These are phyloP conservation scores for Pseudocercospora fijiensis DNA, from an alignment of 2,329 filamentous ascomycete genomes.

Conservation along the genomic window DNA sequence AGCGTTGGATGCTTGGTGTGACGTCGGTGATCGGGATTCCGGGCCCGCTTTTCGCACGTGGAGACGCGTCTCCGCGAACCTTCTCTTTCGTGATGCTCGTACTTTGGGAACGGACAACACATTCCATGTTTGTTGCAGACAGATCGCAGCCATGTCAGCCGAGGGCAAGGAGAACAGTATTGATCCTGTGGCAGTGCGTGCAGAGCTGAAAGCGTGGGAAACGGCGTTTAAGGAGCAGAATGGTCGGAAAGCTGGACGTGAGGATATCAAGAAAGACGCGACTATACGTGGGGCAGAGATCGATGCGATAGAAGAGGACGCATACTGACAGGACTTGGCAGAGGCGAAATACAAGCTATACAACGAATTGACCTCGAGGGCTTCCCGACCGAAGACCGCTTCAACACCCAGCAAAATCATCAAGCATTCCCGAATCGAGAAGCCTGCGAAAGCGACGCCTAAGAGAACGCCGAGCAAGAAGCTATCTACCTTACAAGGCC, in stretches of 20 bases:
- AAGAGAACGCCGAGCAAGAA: slow-evolving; percentile 24
- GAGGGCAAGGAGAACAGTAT: slow-evolving; percentile 17
- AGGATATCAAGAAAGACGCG: slow-evolving; percentile 73
- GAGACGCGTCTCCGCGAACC: slow-evolving; percentile 13
- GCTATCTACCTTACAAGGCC: slow-evolving; percentile 1
- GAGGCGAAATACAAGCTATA: slow-evolving; percentile 76
- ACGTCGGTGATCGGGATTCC: slow-evolving; percentile 3
- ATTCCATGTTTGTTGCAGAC: neutral
- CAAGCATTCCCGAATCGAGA: slow-evolving; percentile 20
- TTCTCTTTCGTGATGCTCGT: slow-evolving; percentile 2
- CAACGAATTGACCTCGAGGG: slow-evolving; percentile 61
- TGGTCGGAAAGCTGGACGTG: slow-evolving; percentile 64
- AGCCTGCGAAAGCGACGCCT: slow-evolving; percentile 24
- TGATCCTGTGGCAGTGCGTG: slow-evolving; percentile 50
- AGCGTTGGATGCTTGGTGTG: neutral
- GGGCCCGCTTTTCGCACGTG: slow-evolving; percentile 12
- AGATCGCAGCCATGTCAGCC: slow-evolving; percentile 14
- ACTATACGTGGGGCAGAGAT: slow-evolving; percentile 61
- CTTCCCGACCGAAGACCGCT: slow-evolving; percentile 40
- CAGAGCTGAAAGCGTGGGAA: slow-evolving; percentile 73
- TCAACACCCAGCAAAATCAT: slow-evolving; percentile 38
- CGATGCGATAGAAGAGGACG: slow-evolving; percentile 19
- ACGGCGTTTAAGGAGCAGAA: slow-evolving; percentile 63
- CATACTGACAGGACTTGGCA: slow-evolving; percentile 36
- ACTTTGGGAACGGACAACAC: neutral